Evolutionary conservation across 73 alveolate species (phyloP).

Genomic region (Paramecium caudatum): DNA sequence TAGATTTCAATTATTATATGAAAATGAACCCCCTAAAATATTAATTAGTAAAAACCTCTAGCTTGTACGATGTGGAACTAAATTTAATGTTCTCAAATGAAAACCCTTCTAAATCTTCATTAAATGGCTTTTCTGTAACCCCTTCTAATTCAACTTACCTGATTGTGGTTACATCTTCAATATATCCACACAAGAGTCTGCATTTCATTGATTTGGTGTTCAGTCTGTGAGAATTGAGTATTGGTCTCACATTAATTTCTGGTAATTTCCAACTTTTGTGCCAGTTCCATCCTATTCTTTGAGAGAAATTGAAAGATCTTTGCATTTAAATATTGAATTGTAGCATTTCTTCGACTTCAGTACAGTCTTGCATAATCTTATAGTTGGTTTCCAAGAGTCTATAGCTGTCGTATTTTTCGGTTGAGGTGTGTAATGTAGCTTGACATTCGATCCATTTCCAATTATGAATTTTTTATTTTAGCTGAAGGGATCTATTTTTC

Average conservation of each 20-base stretch:
- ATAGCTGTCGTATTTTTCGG: not conserved
- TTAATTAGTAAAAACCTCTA: slow-evolving; percentile 9
- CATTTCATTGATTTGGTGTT: not conserved
- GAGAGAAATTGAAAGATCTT: slow-evolving; percentile 42
- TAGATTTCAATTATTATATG: slow-evolving; percentile 55
- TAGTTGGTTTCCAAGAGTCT: slow-evolving; percentile 45
- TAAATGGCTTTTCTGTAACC: not conserved
- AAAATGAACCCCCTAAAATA: slow-evolving; percentile 52
- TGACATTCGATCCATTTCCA: slow-evolving; percentile 63
- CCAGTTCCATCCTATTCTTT: slow-evolving; percentile 67
- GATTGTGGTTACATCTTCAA: slow-evolving; percentile 40
- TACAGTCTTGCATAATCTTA: not conserved
- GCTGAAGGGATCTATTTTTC: slow-evolving; percentile 42
- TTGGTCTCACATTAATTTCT: not conserved
- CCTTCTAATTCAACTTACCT: slow-evolving; percentile 24
- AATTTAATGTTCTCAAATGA: slow-evolving; percentile 22
- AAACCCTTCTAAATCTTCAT: slow-evolving; percentile 5
- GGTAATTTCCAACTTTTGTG: slow-evolving; percentile 68
- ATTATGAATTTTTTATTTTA: slow-evolving; percentile 13
- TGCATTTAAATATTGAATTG: not conserved
- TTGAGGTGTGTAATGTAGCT: not conserved
- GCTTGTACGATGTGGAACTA: slow-evolving; percentile 30
- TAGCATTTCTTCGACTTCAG: not conserved
- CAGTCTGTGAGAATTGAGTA: not conserved
- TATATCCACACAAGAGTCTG: slow-evolving; percentile 23